Evolutionary conservation across 129 eudicot species (phyloP).

Genomic region (Ambrosia artemisiifolia): DNA sequence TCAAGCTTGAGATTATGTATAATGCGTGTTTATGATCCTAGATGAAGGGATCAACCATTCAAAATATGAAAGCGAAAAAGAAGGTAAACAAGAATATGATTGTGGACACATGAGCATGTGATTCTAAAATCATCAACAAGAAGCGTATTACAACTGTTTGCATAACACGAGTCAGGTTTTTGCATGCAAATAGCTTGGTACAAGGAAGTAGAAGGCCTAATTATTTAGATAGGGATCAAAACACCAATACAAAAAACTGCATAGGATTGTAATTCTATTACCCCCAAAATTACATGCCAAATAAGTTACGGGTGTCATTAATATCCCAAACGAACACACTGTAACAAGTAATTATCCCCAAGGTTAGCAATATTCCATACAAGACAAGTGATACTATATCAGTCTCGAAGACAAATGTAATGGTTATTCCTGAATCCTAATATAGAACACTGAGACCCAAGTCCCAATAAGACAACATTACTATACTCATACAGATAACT

Average conservation of each 20-base stretch:
- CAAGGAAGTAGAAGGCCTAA: not conserved
- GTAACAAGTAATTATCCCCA: not conserved
- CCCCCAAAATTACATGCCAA: conserved; percentile 2
- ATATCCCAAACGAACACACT: not conserved
- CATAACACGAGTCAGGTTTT: not conserved
- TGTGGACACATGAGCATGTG: not conserved
- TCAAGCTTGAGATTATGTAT: not conserved
- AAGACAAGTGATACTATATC: conserved; percentile 5
- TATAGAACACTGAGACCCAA: not conserved
- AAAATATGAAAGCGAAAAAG: not conserved
- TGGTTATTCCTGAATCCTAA: not conserved
- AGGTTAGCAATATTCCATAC: conserved; percentile 7
- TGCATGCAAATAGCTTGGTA: not conserved
- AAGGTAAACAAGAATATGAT: not conserved
- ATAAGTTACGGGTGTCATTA: not conserved
- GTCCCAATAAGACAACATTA: not conserved
- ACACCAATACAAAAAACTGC: not conserved
- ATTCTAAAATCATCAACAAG: not conserved
- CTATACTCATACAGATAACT: not conserved
- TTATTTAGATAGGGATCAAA: not conserved
- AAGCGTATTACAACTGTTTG: not conserved
- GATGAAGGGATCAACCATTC: conserved; percentile 1
- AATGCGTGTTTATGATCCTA: not conserved
- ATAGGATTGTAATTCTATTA: not conserved
- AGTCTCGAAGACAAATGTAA: not conserved